A percentile compares a stretch with the other conserved stretches of the same genome.
Conservation (phyloP, 306 rosid genomes). For the Pterocarpus santalinus region DNA sequence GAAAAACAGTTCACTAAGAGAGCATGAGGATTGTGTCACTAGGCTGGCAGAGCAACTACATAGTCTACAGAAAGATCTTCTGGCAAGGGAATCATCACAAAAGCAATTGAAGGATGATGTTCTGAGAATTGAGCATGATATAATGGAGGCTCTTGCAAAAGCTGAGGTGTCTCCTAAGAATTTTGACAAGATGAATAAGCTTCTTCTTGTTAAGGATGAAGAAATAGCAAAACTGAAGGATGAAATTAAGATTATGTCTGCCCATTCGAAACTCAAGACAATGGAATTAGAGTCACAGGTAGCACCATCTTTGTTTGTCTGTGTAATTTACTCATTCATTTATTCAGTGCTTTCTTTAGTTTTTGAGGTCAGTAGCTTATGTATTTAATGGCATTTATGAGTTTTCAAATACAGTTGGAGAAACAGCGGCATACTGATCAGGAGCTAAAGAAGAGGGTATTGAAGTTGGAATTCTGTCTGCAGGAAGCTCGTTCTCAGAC, state of each 20-base stretch:
- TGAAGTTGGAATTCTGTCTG: slow-evolving; percentile 91
- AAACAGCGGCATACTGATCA: slow-evolving; percentile 93
- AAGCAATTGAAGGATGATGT: slow-evolving; percentile 88
- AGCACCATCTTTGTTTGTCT: slow-evolving; percentile 36
- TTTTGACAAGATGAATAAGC: slow-evolving; percentile 75
- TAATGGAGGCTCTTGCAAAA: slow-evolving; percentile 77
- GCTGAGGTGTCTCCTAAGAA: slow-evolving; percentile 87
- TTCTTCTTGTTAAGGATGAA: slow-evolving; percentile 73
- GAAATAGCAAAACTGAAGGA: slow-evolving; percentile 80
- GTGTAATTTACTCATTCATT: slow-evolving; percentile 15
- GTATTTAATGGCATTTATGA: slow-evolving; percentile 34
- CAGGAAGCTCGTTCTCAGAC: slow-evolving; percentile 97
- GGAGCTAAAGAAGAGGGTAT: slow-evolving; percentile 89
- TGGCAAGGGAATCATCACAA: slow-evolving; percentile 89
- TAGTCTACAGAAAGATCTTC: slow-evolving; percentile 80
- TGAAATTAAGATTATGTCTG: slow-evolving; percentile 82
- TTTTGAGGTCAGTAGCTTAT: slow-evolving; percentile 22
- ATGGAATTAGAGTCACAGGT: slow-evolving; percentile 97
- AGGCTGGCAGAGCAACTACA: slow-evolving; percentile 85
- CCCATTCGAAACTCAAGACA: slow-evolving; percentile 91
- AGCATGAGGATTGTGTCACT: slow-evolving; percentile 76
- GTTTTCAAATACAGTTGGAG: slow-evolving; percentile 75
- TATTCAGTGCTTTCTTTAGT: neutral
- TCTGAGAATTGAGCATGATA: slow-evolving; percentile 81
- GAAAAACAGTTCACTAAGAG: slow-evolving; percentile 74